These are phyloP conservation scores for Trametes versicolor DNA, from an alignment of 1,284 basidiomycete genomes.

Conservation along the genomic window DNA sequence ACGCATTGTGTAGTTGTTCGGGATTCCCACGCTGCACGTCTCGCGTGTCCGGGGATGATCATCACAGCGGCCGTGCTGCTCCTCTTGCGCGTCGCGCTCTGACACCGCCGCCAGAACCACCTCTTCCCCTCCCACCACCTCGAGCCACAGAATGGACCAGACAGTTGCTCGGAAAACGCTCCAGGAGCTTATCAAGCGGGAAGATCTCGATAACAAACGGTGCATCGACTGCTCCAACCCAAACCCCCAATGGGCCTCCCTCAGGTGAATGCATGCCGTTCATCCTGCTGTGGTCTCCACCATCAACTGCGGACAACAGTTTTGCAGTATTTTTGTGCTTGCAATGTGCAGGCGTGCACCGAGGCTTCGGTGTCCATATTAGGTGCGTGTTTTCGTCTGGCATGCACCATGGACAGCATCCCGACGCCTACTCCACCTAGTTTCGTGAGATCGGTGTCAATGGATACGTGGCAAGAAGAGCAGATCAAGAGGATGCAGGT, in stretches of 20 bases:
- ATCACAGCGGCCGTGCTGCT: constrained; percentile 28
- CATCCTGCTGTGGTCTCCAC: constrained; percentile 33
- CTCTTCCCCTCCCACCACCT: constrained; percentile 15
- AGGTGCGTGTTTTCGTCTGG: constrained; percentile 54
- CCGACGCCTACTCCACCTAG: constrained; percentile 51
- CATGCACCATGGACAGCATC: constrained; percentile 9
- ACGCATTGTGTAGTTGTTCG: constrained; percentile 28
- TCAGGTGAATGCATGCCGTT: constrained; percentile 57
- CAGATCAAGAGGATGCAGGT: constrained; percentile 94
- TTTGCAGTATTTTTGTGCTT: constrained; percentile 92
- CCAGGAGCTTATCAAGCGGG: constrained; percentile 77
- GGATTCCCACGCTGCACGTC: constrained; percentile 27
- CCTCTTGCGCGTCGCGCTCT: constrained; percentile 16
- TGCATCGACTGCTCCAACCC: constrained; percentile 88
- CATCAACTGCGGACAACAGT: constrained; percentile 48
- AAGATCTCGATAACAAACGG: constrained; percentile 76
- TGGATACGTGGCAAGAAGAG: constrained; percentile 95
- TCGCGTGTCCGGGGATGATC: constrained; percentile 25
- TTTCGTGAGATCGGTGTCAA: constrained; percentile 92
- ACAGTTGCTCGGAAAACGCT: constrained; percentile 73
- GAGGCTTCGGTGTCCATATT: constrained; percentile 90
- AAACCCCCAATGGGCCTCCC: constrained; percentile 92
- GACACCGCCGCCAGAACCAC: constrained; percentile 5
- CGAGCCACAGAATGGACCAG: constrained; percentile 65
- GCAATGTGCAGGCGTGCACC: constrained; percentile 90